phyloP scores from a whole-genome alignment of 306 rosid species.

The Begonia loranthoides region DNA sequence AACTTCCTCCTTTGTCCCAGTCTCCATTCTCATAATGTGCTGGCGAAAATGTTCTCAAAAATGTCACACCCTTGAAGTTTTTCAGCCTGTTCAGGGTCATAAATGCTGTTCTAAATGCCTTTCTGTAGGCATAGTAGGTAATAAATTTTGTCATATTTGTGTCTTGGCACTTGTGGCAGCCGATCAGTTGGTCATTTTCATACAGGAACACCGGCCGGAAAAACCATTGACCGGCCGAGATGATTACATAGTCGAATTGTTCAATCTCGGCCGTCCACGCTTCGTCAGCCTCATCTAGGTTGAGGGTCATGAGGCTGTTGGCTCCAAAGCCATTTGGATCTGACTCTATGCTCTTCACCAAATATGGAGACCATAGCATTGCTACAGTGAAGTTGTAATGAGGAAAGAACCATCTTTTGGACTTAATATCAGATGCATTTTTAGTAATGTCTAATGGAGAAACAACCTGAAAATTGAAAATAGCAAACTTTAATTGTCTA shows the following conservation, averaged over 20 bases:
- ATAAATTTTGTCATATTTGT: conserved; percentile 27
- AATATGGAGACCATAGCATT: conserved; percentile 65
- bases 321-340: conserved; percentile 30
- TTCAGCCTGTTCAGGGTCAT: conserved; percentile 20
- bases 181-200: conserved; percentile 39
- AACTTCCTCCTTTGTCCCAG: conserved; percentile 82
- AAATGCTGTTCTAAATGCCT: conserved; percentile 56
- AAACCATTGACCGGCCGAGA: conserved; percentile 96
- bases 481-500: background rate
- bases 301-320: conserved; percentile 43
- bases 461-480: conserved; percentile 33
- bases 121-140: conserved; percentile 35
- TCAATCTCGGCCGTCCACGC: conserved; percentile 42
- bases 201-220: conserved; percentile 42
- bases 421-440: conserved; percentile 22
- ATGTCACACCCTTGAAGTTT: conserved; percentile 52
- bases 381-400: conserved; percentile 65
- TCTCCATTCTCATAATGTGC: conserved; percentile 83
- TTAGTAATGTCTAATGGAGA: conserved; percentile 52
- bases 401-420: conserved; percentile 35
- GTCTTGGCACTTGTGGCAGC: conserved; percentile 44
- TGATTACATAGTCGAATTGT: conserved; percentile 48
- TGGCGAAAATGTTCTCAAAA: conserved; percentile 80
- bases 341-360: conserved; percentile 40
- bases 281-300: conserved; percentile 54